Conservation (phyloP, 2,329 filamentous ascomycete species). For the Exophiala aquamarina region DNA sequence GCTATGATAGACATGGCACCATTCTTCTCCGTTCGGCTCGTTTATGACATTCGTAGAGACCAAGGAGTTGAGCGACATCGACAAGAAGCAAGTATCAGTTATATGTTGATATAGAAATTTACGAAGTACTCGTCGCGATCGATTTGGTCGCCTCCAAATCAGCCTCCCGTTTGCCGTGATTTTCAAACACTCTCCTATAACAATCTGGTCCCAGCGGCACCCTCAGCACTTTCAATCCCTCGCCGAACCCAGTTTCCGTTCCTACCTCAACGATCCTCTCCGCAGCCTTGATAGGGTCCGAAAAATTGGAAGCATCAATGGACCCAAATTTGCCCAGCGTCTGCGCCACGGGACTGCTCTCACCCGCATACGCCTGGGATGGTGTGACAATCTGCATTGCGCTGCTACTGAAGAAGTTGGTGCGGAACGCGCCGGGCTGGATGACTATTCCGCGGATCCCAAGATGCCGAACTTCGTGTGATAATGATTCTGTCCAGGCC, state of each 20-base stretch:
- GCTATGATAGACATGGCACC: not conserved
- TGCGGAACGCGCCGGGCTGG: conserved; percentile 45
- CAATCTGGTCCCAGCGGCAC: conserved; percentile 42
- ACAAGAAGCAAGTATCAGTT: not conserved
- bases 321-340: conserved; percentile 19
- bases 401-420: conserved; percentile 38
- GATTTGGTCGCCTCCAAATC: conserved; percentile 8
- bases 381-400: conserved; percentile 11
- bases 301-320: conserved; percentile 29
- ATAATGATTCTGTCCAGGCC: conserved; percentile 39
- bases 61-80: not conserved
- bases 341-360: conserved; percentile 2
- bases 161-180: not conserved
- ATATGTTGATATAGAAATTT: too few relatives aligned
- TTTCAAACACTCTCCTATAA: conserved; percentile 25
- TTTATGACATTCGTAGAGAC: too few relatives aligned
- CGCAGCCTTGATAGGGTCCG: conserved; percentile 37
- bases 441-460: conserved; percentile 41
- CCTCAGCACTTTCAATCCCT: conserved; percentile 33
- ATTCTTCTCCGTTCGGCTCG: not conserved
- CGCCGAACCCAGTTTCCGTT: conserved; percentile 33
- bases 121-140: conserved; percentile 3
- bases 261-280: conserved; percentile 40
- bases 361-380: conserved; percentile 6
- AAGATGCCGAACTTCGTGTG: conserved; percentile 37